Conservation (phyloP, 2,329 filamentous ascomycete genomes). For the Beauveria sp. region DNA sequence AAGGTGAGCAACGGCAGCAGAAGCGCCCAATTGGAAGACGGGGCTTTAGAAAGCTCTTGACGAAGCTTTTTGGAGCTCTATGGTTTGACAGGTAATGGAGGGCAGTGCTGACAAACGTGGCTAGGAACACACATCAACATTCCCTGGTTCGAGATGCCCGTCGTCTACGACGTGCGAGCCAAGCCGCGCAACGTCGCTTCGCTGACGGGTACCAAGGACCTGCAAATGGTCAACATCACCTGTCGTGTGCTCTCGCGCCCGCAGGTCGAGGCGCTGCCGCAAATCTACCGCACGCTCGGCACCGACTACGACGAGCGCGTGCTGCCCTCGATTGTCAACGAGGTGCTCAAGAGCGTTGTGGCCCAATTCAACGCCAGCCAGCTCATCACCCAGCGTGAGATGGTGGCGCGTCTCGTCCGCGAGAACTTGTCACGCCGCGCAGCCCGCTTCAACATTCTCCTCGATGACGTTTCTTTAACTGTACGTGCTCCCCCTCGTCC, state of each 20-base stretch:
- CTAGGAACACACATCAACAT: conserved; percentile 85
- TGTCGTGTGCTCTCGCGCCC: conserved; percentile 96
- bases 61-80: too few species aligned
- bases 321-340: conserved; percentile 94
- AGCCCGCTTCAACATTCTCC: conserved; percentile 91
- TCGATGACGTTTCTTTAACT: conserved; percentile 95
- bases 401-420: conserved; percentile 81
- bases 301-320: conserved; percentile 96
- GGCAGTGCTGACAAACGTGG: conserved; percentile 4
- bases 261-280: conserved; percentile 77
- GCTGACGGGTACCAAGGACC: conserved; percentile 94
- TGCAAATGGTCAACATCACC: conserved; percentile 99
- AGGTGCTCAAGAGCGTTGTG: conserved; percentile 96
- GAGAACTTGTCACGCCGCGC: conserved; percentile 89
- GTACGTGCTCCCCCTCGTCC: conserved; percentile 41
- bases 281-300: conserved; percentile 94
- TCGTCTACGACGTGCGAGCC: conserved; percentile 96
- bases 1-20: conserved; percentile 53
- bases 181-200: conserved; percentile 96
- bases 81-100: not conserved
- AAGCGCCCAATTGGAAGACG: not conserved
- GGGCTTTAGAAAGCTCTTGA: not conserved
- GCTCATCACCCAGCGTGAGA: conserved; percentile 98
- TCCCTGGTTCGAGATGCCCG: conserved; percentile 94
- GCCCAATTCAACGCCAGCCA: conserved; percentile 98